phyloP scores from a whole-genome alignment of 2,329 filamentous ascomycete genomes.

The Sporothrix sp. region DNA sequence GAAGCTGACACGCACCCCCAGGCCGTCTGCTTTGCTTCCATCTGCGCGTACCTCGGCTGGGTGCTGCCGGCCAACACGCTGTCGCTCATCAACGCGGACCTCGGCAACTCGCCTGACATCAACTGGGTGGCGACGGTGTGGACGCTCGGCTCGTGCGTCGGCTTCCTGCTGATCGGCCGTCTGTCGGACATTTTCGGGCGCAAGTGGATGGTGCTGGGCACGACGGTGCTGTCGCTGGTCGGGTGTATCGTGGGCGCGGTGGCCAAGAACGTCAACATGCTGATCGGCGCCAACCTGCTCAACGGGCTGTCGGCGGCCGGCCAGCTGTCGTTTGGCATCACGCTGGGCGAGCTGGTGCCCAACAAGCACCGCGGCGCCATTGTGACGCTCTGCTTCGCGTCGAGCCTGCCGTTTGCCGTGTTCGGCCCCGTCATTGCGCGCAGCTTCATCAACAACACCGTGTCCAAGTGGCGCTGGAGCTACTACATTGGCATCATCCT shows the following conservation, averaged over 20 bases:
- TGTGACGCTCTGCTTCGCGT: conserved; percentile 30
- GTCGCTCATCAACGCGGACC: conserved; percentile 26
- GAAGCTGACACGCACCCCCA: conserved; percentile 5
- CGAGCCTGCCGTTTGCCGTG: conserved; percentile 31
- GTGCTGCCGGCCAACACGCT: conserved; percentile 29
- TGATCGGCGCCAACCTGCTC: conserved; percentile 30
- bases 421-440: conserved; percentile 39
- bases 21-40: conserved; percentile 27
- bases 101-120: conserved; percentile 25
- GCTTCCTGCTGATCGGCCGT: conserved; percentile 32
- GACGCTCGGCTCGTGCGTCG: conserved; percentile 30
- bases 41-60: conserved; percentile 28
- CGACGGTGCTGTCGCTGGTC: conserved; percentile 26
- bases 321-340: conserved; percentile 33
- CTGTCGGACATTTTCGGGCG: conserved; percentile 35
- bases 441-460: conserved; percentile 33
- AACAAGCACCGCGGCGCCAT: conserved; percentile 31
- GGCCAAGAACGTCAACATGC: conserved; percentile 26
- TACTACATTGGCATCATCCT: conserved; percentile 40
- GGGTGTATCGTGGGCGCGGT: conserved; percentile 30
- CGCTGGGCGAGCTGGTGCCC: conserved; percentile 35
- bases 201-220: conserved; percentile 31
- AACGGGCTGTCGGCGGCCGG: conserved; percentile 32
- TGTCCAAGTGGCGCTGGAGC: conserved; percentile 37
- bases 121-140: conserved; percentile 28